Percentiles rank a stretch among this genome's conserved stretches.
Conservation (phyloP, 768 basidiomycete species). For the Leccinellum albellum region DNA sequence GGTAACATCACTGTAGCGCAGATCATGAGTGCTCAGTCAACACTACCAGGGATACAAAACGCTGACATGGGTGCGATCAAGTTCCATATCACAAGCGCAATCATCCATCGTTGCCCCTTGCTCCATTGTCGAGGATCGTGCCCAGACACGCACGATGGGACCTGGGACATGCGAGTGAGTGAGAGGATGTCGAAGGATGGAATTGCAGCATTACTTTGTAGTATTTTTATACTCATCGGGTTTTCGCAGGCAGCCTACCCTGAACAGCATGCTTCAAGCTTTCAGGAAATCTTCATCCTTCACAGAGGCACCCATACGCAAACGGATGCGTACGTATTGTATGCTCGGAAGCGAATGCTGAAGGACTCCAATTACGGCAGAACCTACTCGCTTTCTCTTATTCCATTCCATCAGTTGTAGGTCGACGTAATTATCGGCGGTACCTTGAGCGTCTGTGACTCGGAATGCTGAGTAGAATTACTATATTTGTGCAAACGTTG, state of each 20-base stretch:
- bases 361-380: conserved; percentile 2
- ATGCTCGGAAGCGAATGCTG: background rate
- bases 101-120: conserved; percentile 27
- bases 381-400: background rate
- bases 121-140: conserved; percentile 25
- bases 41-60: background rate
- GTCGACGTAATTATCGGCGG: conserved; percentile 10
- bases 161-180: conserved; percentile 16
- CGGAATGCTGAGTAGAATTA: background rate
- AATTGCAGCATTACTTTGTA: background rate
- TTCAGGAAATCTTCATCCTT: background rate
- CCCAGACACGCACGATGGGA: conserved; percentile 13
- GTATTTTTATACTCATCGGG: conserved; percentile 7
- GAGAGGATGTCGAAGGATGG: conserved; percentile 5
- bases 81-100: conserved; percentile 28
- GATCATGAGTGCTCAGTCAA: conserved; percentile 3
- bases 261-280: background rate
- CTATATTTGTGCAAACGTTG: background rate
- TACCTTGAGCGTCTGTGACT: background rate
- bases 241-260: background rate
- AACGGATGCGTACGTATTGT: background rate
- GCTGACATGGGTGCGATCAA: conserved; percentile 30
- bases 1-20: conserved; percentile 18
- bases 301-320: background rate
- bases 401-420: conserved; percentile 6